These are phyloP conservation scores for Nectriaceae sp. DNA, from an alignment of 2,329 filamentous ascomycete genomes.

Conservation along the genomic window DNA sequence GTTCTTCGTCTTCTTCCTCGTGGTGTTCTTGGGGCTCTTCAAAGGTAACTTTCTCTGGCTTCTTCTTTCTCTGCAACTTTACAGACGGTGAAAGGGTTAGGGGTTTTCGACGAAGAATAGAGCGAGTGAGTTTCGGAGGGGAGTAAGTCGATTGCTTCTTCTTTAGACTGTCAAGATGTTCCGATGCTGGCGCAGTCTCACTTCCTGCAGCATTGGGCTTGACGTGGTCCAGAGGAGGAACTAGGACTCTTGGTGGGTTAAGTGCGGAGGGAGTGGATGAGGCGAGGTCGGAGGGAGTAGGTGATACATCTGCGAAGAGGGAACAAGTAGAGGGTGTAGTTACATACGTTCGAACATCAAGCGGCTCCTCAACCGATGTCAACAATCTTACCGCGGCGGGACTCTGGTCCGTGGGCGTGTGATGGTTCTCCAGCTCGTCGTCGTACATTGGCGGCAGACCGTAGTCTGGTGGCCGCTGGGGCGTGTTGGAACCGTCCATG, in stretches of 20 bases:
- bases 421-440: constrained; percentile 43
- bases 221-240: neutral
- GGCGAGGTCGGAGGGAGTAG: constrained; percentile 4
- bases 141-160: constrained; percentile 10
- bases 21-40: too few species aligned
- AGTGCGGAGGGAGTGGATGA: neutral
- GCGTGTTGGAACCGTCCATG: constrained; percentile 55
- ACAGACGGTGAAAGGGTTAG: constrained; percentile 38
- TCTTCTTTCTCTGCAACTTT: constrained; percentile 51
- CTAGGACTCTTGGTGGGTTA: neutral
- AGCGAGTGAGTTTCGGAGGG: constrained; percentile 12
- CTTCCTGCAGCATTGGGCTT: neutral
- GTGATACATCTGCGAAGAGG: constrained; percentile 3
- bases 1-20: neutral
- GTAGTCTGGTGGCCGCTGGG: constrained; percentile 59
- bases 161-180: constrained; percentile 9
- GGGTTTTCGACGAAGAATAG: constrained; percentile 12
- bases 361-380: constrained; percentile 63
- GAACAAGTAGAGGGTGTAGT: constrained; percentile 21
- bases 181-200: constrained; percentile 3
- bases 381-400: constrained; percentile 60
- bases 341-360: constrained; percentile 58
- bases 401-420: constrained; percentile 49
- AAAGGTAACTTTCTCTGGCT: constrained; percentile 30
- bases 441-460: constrained; percentile 58